Evolutionary conservation across 257 asterid genomes (phyloP), one percentile per base, ranked within the genome.

Genomic region (Nicotiana knightiana): DNA sequence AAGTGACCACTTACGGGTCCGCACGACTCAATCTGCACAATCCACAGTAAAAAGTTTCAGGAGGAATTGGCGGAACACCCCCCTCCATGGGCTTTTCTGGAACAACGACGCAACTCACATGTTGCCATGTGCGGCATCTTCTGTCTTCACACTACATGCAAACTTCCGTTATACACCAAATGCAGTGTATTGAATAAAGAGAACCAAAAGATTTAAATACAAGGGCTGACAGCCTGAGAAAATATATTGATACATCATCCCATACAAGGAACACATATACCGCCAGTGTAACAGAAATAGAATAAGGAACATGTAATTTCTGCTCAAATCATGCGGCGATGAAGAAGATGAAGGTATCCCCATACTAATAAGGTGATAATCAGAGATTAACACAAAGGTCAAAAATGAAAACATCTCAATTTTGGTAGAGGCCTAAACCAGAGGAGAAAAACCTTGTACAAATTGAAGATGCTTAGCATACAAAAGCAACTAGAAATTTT

Each of bases 81-180:
- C 93, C 90, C 85, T 94, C 98, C 82, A 59, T 82, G 75, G 94
- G 91, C 84, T 90, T 94, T 87, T 94, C 98, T 37, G 97, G 90
- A 89, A 94, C 91, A 85, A 94, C 86, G 81, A 90, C 98, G 82
- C 99, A 97, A 77, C 90, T 81, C 16, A 91, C 89, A 89, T 97
- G 99, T 88, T 94, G 99, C 98, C 98, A 93, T 75, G 88, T 93
- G 82, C 88, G 88, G 84, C 99, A 94, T 84, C 80, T 91, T 59
- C 89, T 87, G 87, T 97, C 98, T 88, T 93, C 97, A 85, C 99
- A 97, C 98, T 97, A 94, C 91, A 89, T 24, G 80, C 84, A 76
- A 76, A 83, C 55, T 78, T 53, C 62, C 62, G 3, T 30, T 58
- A 55, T 67, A 53, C 54, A 77, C 83, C 48, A 76, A 67, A 84